Conservation (phyloP, 139 green algal genomes). For the Haematococcus lacustris region DNA sequence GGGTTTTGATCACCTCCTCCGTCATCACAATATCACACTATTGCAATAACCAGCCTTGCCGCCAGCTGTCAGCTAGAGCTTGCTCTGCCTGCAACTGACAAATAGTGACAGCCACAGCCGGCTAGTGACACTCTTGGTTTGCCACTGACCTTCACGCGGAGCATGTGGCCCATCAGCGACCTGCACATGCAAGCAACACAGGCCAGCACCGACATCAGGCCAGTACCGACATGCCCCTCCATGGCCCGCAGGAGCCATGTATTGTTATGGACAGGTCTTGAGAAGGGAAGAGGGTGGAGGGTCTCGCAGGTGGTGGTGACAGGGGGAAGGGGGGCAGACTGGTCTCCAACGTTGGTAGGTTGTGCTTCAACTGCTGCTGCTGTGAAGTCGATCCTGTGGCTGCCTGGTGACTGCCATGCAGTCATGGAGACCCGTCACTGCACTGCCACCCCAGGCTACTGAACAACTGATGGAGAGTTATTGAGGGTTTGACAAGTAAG, state of each 20-base stretch:
- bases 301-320: background rate
- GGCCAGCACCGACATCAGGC: background rate
- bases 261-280: background rate
- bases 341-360: too few relatives aligned
- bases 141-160: slow-evolving; percentile 32
- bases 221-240: background rate
- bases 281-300: background rate
- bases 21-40: background rate
- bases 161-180: slow-evolving; percentile 35
- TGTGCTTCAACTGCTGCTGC: too few relatives aligned
- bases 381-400: too few relatives aligned
- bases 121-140: background rate
- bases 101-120: background rate
- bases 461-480: background rate
- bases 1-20: background rate
- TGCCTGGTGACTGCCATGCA: too few relatives aligned
- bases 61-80: background rate
- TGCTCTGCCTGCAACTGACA: background rate
- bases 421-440: too few relatives aligned
- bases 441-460: too few relatives aligned
- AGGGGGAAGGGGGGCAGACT: background rate
- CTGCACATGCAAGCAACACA: slow-evolving; percentile 10
- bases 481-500: background rate
- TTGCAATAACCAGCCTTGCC: background rate
- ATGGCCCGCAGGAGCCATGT: background rate